Evolutionary conservation across 164 flowering plant genomes (phyloP).

Genomic region (Vitis rotundifolia): DNA sequence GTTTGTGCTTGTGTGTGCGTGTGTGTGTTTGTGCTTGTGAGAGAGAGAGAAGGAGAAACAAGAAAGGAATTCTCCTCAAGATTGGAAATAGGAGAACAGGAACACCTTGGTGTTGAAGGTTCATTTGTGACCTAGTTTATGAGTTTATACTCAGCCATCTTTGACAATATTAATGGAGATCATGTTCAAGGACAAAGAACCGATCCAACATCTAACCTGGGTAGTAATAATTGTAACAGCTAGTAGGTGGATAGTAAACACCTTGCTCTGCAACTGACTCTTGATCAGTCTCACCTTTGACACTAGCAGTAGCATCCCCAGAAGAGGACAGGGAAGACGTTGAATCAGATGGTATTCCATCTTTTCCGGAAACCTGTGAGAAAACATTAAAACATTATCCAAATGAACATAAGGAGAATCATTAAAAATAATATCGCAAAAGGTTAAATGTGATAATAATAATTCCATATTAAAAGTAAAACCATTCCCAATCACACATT

Average conservation of each 20-base stretch:
- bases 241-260: conserved; percentile 32
- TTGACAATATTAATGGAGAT: not conserved
- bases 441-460: too few species aligned
- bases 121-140: too few species aligned
- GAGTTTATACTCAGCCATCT: not conserved
- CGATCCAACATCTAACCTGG: conserved; percentile 35
- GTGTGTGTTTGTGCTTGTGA: too few species aligned
- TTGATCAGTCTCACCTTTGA: conserved; percentile 31
- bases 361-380: conserved; percentile 32
- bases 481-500: too few species aligned
- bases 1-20: too few species aligned
- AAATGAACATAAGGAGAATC: not conserved
- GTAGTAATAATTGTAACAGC: conserved; percentile 36
- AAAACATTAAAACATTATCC: not conserved
- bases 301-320: conserved; percentile 22
- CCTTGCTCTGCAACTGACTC: conserved; percentile 26
- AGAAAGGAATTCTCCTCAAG: too few species aligned
- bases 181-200: not conserved
- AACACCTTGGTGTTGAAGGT: not conserved
- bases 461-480: too few species aligned
- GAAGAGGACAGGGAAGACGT: conserved; percentile 17
- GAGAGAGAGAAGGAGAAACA: too few species aligned
- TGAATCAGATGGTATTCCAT: conserved; percentile 27
- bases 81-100: too few species aligned
- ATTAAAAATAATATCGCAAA: not conserved